Percentiles rank a stretch among this genome's conserved stretches.
Evolutionary conservation across 2,329 filamentous ascomycete species (phyloP).

Genomic region (Hypoxylon sp.): DNA sequence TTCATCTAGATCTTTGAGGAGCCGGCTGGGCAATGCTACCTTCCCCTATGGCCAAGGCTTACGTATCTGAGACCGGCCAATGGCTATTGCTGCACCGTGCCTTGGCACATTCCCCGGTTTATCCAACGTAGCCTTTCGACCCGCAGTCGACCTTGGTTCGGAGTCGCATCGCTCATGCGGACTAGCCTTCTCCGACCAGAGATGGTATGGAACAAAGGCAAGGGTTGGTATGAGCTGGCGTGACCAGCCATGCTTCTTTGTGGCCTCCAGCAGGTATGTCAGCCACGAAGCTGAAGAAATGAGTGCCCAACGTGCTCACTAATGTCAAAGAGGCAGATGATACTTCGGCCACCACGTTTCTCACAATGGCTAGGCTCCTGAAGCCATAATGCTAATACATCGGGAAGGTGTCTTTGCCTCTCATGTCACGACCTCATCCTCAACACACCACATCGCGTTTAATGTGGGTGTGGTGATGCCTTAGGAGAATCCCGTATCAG

Average conservation of each 20-base stretch:
- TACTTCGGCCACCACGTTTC: conserved; percentile 10
- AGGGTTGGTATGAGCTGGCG: conserved; percentile 9
- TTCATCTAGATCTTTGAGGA: conserved; percentile 30
- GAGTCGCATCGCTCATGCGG: conserved; percentile 20
- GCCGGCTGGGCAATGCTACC: conserved; percentile 38
- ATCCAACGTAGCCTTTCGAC: conserved; percentile 26
- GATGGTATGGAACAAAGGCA: conserved; percentile 14
- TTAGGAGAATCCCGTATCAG: conserved; percentile 11
- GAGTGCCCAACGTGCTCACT: conserved; percentile 20
- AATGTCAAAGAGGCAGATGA: conserved; percentile 36
- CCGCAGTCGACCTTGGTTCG: conserved; percentile 18
- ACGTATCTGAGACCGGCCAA: conserved; percentile 25
- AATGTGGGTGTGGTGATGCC: conserved; percentile 17
- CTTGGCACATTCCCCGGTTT: conserved; percentile 28
- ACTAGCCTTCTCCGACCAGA: conserved; percentile 26
- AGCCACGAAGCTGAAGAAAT: conserved; percentile 12
- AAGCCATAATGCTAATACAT: conserved; percentile 31
- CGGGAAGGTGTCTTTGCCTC: conserved; percentile 36
- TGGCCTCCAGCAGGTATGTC: conserved; percentile 8
- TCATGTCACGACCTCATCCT: conserved; percentile 32
- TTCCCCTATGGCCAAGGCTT: conserved; percentile 38
- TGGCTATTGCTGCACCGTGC: conserved; percentile 5
- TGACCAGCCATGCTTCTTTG: conserved; percentile 18
- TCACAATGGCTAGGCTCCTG: conserved; percentile 23
- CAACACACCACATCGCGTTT: conserved; percentile 23